phyloP scores from a whole-genome alignment of 768 basidiomycete genomes.

The Punctularia strigosozonata region DNA sequence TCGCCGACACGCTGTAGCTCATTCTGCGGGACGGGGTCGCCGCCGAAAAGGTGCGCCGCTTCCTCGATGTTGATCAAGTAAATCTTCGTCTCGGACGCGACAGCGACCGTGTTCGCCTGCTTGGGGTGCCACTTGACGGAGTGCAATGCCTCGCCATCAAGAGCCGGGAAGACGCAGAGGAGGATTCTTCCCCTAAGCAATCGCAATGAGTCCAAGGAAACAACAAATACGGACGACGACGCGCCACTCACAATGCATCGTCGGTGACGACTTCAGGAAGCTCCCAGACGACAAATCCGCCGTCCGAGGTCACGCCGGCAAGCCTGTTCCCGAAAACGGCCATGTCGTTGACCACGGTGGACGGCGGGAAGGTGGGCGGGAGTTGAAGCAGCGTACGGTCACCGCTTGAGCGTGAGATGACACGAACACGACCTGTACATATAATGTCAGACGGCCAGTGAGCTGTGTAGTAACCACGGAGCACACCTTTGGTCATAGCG shows the following conservation, averaged over 20 bases:
- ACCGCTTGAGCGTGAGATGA: conserved; percentile 81
- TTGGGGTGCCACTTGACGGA: conserved; percentile 87
- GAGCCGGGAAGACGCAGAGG: conserved; percentile 57
- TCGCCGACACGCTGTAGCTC: conserved; percentile 62
- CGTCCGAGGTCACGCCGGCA: conserved; percentile 79
- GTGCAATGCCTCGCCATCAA: conserved; percentile 49
- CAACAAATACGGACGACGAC: conserved; percentile 1
- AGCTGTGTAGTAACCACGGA: background rate
- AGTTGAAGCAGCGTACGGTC: conserved; percentile 80
- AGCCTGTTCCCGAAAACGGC: conserved; percentile 74
- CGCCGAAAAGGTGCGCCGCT: conserved; percentile 46
- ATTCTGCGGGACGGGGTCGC: conserved; percentile 54
- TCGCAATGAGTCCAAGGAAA: conserved; percentile 3
- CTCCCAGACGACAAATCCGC: conserved; percentile 86
- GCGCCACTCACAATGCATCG: conserved; percentile 63
- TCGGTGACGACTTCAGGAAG: conserved; percentile 74
- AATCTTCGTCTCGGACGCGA: conserved; percentile 69
- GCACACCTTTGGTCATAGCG: conserved; percentile 73
- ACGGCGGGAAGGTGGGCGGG: conserved; percentile 42
- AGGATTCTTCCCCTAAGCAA: conserved; percentile 46
- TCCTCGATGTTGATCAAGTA: conserved; percentile 65
- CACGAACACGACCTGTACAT: conserved; percentile 60
- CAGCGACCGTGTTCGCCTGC: conserved; percentile 66
- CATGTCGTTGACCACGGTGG: conserved; percentile 72
- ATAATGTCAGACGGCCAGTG: background rate